phyloP scores from a whole-genome alignment of 345 rosid species.

The Populus ilicifolia region DNA sequence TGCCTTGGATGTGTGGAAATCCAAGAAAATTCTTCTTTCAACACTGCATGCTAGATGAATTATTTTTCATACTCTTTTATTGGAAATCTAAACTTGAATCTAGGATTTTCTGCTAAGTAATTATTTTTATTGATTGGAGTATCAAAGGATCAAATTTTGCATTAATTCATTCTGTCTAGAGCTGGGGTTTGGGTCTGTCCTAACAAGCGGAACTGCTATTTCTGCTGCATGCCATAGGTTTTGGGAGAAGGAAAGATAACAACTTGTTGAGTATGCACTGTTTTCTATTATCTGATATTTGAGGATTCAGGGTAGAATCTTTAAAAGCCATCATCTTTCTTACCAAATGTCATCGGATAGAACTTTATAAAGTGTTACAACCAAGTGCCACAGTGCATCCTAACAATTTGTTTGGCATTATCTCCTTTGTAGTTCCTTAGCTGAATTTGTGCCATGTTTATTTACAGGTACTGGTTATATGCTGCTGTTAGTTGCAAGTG shows the following conservation, averaged over 20 bases:
- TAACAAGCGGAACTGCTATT: not conserved
- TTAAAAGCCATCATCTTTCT: not conserved
- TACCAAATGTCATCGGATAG: not conserved
- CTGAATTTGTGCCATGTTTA: not conserved
- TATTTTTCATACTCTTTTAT: not conserved
- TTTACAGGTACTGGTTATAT: conserved; percentile 89
- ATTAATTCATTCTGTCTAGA: not conserved
- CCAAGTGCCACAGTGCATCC: not conserved
- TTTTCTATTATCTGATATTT: not conserved
- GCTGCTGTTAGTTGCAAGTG: conserved; percentile 83
- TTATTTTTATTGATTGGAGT: not conserved
- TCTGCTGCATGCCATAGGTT: not conserved
- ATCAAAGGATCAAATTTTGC: not conserved
- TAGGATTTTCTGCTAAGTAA: not conserved
- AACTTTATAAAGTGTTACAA: not conserved
- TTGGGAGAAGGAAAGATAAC: not conserved
- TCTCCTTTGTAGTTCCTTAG: not conserved
- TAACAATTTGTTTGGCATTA: not conserved
- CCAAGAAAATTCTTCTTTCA: not conserved
- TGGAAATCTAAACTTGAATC: not conserved
- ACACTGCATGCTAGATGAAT: not conserved
- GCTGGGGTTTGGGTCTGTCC: not conserved
- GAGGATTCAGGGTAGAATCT: not conserved
- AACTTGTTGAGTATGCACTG: not conserved
- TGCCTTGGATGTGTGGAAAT: not conserved